Evolutionary conservation across 2,329 filamentous ascomycete species (phyloP), one percentile per base, ranked within the genome.

Genomic region (Thermothelomyces thermophilus): DNA sequence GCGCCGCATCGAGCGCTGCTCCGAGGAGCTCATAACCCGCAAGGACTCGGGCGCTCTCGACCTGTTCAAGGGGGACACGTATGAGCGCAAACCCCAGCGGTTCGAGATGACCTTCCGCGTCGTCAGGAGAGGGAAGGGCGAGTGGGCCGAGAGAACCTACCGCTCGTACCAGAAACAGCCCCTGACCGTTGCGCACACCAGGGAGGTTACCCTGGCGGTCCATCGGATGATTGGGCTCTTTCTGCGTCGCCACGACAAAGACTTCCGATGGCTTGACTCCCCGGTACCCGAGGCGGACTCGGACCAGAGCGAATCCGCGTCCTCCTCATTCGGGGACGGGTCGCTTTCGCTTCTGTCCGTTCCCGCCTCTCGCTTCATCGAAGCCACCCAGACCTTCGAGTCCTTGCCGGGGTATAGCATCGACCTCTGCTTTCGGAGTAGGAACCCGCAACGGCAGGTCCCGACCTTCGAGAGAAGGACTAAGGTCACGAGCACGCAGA

Each of bases 221-320:
- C 74, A 79, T 57, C 67, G 70, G 47, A 75, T 76, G 57, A 58
- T 79, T 51, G 74, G 72, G 13, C 64, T 76, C 8, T 79, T 77
- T 53, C 59, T 79, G 13, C 66, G 69, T 40, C 68, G 67, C 33
- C 73, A 79, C 53, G 76, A 79, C 60, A 62, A 68, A n/a, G 65
- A 63, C 17, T 79, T 77, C 56, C 63, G 64, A 36, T 77, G 73
- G 75, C 65, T 70, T 20, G 66, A 72, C 31, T 65, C 68, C 4
- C 66, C 70, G 2, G 66, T 71, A n/a, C 62, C 65, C 20, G 70
- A 74, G 37, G 59, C 66, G 20, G 60, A 65, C 17, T 62, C 62
- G 6, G 61, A 66, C 35, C 64, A 63, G 30, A 64, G 67, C 24
- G 68, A 70, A 50, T 69, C 70, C 14, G 64, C 68, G 42, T 63